Percentiles rank a stretch among this genome's conserved stretches.
phyloP scores from a whole-genome alignment of 495 filamentous ascomycete genomes.

The Neurospora discreta region DNA sequence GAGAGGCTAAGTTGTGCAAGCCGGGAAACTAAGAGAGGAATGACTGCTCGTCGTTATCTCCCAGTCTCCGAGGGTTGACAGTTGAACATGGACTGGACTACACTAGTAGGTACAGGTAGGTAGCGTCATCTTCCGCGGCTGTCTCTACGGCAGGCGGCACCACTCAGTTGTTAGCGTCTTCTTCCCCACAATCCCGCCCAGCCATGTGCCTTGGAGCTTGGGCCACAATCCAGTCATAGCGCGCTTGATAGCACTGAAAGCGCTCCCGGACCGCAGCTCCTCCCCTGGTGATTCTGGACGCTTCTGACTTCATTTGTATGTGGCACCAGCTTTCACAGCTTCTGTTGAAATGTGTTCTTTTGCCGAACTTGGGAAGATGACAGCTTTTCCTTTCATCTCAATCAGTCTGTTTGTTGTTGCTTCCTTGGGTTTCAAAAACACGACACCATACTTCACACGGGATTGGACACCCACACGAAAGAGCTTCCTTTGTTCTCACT shows the following conservation, averaged over 20 bases:
- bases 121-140: not conserved
- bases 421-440: not conserved
- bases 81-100: not conserved
- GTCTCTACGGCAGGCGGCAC: not conserved
- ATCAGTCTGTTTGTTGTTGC: not conserved
- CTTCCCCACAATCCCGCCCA: slow-evolving; percentile 4
- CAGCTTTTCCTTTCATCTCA: slow-evolving; percentile 17
- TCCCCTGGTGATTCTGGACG: slow-evolving; percentile 7
- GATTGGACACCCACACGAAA: slow-evolving; percentile 1
- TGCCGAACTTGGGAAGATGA: slow-evolving; percentile 26
- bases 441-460: not conserved
- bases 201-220: slow-evolving; percentile 12
- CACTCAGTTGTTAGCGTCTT: not conserved
- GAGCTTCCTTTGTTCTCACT: slow-evolving; percentile 2
- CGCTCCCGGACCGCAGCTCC: not conserved
- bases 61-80: not conserved
- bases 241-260: not conserved
- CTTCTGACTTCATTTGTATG: slow-evolving; percentile 8
- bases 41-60: not conserved
- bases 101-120: too few species aligned
- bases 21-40: not conserved
- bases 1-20: not conserved
- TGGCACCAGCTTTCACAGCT: slow-evolving; percentile 8
- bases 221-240: slow-evolving; percentile 7
- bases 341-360: slow-evolving; percentile 28